Conservation (phyloP, 805 yeast genomes). For the Ogataea ganodermae region DNA sequence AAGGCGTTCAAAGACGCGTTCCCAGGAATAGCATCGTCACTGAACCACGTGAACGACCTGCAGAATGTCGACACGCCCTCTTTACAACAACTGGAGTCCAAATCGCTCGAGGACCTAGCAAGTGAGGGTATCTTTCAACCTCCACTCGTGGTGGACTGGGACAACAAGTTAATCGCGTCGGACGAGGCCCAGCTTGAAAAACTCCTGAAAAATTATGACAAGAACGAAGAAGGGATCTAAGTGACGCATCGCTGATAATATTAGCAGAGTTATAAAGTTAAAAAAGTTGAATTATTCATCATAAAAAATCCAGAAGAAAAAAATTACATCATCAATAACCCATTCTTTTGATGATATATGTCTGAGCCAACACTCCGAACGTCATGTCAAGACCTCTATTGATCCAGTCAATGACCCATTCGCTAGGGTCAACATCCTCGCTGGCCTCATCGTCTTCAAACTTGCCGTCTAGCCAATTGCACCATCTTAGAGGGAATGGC, state of each 20-base stretch:
- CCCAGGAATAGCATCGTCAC: conserved; percentile 26
- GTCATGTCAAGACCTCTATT: conserved; percentile 75
- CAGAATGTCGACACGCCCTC: conserved; percentile 16
- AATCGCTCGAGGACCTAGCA: conserved; percentile 23
- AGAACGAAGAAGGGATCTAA: conserved; percentile 21
- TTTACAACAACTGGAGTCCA: conserved; percentile 13
- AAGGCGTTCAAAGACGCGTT: conserved; percentile 33
- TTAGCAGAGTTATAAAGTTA: neutral
- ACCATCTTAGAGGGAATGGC: conserved; percentile 89
- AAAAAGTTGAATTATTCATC: conserved; percentile 5
- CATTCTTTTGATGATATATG: conserved; percentile 89
- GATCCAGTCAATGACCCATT: conserved; percentile 81
- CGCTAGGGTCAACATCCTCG: conserved; percentile 64
- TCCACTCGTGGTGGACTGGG: conserved; percentile 67
- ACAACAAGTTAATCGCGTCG: conserved; percentile 53
- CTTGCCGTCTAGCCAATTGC: conserved; percentile 77
- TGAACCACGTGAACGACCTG: conserved; percentile 23
- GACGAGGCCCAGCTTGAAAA: conserved; percentile 45
- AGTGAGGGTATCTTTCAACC: conserved; percentile 35
- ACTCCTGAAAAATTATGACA: conserved; percentile 43
- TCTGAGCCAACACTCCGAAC: conserved; percentile 86
- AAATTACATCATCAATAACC: conserved; percentile 44
- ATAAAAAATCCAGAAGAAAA: neutral
- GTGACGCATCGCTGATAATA: neutral
- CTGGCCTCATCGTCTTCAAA: conserved; percentile 22